Evolutionary conservation across 768 basidiomycete genomes (phyloP).

Genomic region (Psilocybe cyanescens): DNA sequence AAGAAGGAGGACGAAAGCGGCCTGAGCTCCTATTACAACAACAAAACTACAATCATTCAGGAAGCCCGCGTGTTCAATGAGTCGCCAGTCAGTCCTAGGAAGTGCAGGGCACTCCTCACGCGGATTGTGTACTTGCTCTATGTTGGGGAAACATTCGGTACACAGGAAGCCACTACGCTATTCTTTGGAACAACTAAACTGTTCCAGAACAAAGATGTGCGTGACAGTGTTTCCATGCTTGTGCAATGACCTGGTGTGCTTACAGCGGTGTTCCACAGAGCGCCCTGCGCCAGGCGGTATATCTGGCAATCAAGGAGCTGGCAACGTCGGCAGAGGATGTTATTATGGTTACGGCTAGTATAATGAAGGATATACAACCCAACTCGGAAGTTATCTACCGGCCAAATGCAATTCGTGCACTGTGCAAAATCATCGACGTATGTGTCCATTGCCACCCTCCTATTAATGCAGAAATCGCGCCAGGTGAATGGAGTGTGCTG

Average conservation of each 20-base stretch:
- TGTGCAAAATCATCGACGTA: constrained; percentile 97
- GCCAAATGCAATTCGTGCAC: constrained; percentile 94
- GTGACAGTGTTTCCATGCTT: constrained; percentile 33
- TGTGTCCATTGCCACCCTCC: constrained; percentile 35
- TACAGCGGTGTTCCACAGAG: constrained; percentile 53
- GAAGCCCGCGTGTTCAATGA: constrained; percentile 99
- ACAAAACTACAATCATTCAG: constrained; percentile 98
- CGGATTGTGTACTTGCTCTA: constrained; percentile 96
- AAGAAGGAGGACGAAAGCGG: constrained; percentile 98
- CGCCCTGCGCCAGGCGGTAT: constrained; percentile 96
- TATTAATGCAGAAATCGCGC: neutral
- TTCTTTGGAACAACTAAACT: constrained; percentile 99
- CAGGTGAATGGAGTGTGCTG: neutral
- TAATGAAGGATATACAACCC: constrained; percentile 99
- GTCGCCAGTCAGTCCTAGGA: constrained; percentile 96
- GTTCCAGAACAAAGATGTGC: constrained; percentile 98
- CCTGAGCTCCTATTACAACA: constrained; percentile 91
- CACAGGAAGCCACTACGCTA: constrained; percentile 95
- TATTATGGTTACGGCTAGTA: constrained; percentile 98
- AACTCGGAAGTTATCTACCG: constrained; percentile 98
- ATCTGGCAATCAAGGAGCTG: constrained; percentile 97
- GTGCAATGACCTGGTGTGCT: constrained; percentile 6
- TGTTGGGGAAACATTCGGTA: constrained; percentile 91
- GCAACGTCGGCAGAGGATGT: constrained; percentile 97
- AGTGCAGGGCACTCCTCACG: constrained; percentile 95